A percentile compares a stretch with the other conserved stretches of the same genome.
Conservation (phyloP, 2,329 filamentous ascomycete genomes). For the Pseudovirgaria hyperparasitica region DNA sequence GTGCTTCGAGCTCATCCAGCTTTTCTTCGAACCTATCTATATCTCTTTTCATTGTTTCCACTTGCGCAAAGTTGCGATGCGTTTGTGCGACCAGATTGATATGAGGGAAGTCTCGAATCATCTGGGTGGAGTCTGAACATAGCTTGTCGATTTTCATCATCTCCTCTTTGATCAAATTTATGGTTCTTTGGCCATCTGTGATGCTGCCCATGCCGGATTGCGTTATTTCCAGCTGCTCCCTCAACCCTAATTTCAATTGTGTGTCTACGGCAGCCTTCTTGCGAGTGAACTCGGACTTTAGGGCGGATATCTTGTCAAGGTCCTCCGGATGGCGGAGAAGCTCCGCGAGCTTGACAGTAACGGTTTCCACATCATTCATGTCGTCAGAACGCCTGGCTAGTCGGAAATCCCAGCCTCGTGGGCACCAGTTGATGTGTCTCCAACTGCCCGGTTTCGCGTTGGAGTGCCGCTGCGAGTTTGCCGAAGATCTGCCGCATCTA, state of each 20-base stretch:
- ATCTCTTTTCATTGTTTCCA: slow-evolving; percentile 84
- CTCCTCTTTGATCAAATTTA: slow-evolving; percentile 90
- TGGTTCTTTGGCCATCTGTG: slow-evolving; percentile 78
- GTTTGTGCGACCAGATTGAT: slow-evolving; percentile 89
- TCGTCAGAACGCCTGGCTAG: too few relatives aligned
- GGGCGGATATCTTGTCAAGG: slow-evolving; percentile 81
- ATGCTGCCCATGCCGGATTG: slow-evolving; percentile 86
- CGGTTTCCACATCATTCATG: slow-evolving; percentile 50
- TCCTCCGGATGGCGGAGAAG: slow-evolving; percentile 92
- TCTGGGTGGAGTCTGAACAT: slow-evolving; percentile 92
- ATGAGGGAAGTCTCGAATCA: slow-evolving; percentile 91
- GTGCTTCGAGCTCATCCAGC: slow-evolving; percentile 59
- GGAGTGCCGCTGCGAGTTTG: slow-evolving; percentile 1
- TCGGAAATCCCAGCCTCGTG: too few relatives aligned
- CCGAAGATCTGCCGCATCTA: not conserved
- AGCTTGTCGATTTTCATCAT: slow-evolving; percentile 98
- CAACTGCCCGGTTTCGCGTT: not conserved
- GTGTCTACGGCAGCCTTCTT: slow-evolving; percentile 89
- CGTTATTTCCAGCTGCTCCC: slow-evolving; percentile 87
- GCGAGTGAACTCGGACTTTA: slow-evolving; percentile 86
- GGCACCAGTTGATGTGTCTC: too few relatives aligned
- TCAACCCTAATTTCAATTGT: slow-evolving; percentile 75
- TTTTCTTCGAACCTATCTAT: slow-evolving; percentile 77
- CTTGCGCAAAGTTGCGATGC: slow-evolving; percentile 89
- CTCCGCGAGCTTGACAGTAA: slow-evolving; percentile 73